These are phyloP conservation scores for Kluyveromyces starmeri DNA, from an alignment of 805 yeast species.

Conservation along the genomic window DNA sequence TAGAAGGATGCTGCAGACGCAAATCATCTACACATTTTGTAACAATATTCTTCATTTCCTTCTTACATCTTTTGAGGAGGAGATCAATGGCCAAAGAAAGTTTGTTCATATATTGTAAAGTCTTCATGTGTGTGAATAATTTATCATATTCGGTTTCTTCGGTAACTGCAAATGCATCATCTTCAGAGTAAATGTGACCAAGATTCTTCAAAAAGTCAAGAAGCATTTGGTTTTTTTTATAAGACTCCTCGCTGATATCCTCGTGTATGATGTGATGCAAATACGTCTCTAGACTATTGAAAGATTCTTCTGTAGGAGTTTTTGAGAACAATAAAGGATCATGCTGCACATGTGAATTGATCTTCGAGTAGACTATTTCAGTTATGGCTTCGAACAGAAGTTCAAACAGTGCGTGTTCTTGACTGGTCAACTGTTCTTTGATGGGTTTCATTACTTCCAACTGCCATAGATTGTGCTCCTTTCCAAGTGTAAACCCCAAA, in stretches of 20 bases:
- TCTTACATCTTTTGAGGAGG: slow-evolving; percentile 44
- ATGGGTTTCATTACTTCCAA: slow-evolving; percentile 45
- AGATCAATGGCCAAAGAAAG: slow-evolving; percentile 49
- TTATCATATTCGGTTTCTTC: slow-evolving; percentile 28
- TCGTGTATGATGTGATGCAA: slow-evolving; percentile 48
- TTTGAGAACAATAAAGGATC: slow-evolving; percentile 16
- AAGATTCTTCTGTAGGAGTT: slow-evolving; percentile 20
- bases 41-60: slow-evolving; percentile 57
- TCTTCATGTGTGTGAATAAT: slow-evolving; percentile 40
- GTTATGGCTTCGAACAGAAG: slow-evolving; percentile 70
- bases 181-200: slow-evolving; percentile 7
- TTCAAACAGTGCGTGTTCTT: slow-evolving; percentile 55
- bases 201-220: slow-evolving; percentile 29
- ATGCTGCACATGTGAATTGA: slow-evolving; percentile 11
- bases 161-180: slow-evolving; percentile 12
- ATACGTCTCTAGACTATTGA: slow-evolving; percentile 43
- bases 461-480: slow-evolving; percentile 46
- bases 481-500: slow-evolving; percentile 37
- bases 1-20: slow-evolving; percentile 44
- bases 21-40: slow-evolving; percentile 57
- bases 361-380: slow-evolving; percentile 55
- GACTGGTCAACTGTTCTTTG: slow-evolving; percentile 44
- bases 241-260: slow-evolving; percentile 44
- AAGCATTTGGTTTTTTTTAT: slow-evolving; percentile 30
- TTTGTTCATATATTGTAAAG: slow-evolving; percentile 52